Base-by-base conservation (phyloP, 2,329 filamentous ascomycete genomes). In the Fusarium ramigenum region DNA sequence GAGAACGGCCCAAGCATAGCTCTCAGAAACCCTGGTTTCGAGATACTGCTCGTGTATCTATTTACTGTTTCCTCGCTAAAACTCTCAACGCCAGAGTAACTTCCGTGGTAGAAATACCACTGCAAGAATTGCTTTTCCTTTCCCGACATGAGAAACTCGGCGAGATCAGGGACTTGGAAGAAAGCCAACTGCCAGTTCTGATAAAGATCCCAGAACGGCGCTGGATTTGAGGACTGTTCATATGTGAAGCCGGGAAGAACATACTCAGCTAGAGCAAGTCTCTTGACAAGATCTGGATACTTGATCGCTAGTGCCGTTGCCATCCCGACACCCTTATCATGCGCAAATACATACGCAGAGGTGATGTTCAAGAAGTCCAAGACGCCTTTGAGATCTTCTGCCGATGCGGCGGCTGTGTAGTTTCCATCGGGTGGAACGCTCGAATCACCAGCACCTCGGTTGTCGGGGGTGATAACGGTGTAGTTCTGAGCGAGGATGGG, bases 41-140 rank as follows among this genome's bases (percentile, higher is more conserved):
- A 77, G n/a, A 86, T 83, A 21, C 79, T 79, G 16, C 66, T 79
- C 1, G 83, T 78, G 49, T 85, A 86, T 21, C 78, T 75, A 39
- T 82, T 80, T 0, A 86, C 70, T 2, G 81, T 80, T 18, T 84
- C 83, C 42, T 82, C 79, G 3, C 79, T 79, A 18, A 86, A 79
- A 2, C 80, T 76, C 39, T 80, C 73, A 3, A 75, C 75, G 1
- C 85, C 84, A 1, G 82, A 81, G 68, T 86, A 87, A 23, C 79
- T 82, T 0, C 78, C 78, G 39, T 87, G 84, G 63, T 78, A 86
- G 63, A 86, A 86, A 56, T 85, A 86, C 85, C 84, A 86, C 21
- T 80, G 70, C 2, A 86, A 73, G 69, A 86, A 82, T 64, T 84
- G 77, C 65, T 78, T 82, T 70, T 86, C 85, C 3, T 80, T 79